Percentiles rank a stretch among this genome's conserved stretches.
Conservation (phyloP, 2,329 filamentous ascomycete genomes). For the Cryphonectria radicalis region DNA sequence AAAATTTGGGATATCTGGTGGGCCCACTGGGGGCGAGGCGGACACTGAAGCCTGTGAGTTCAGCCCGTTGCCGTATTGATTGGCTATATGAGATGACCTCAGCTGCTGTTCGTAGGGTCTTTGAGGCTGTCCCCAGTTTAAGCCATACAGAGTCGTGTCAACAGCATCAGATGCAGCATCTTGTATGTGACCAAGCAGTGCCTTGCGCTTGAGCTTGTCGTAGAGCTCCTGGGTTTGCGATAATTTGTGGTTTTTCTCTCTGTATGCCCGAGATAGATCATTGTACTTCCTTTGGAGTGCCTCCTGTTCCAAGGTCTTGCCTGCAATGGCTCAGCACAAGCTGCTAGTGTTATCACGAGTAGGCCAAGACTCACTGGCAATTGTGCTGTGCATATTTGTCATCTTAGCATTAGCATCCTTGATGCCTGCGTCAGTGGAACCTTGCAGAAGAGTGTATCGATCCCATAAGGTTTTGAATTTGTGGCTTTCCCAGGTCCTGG, state of each 20-base stretch:
- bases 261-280: conserved; percentile 67
- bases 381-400: conserved; percentile 64
- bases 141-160: conserved; percentile 44
- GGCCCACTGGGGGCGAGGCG: conserved; percentile 11
- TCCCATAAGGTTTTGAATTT: conserved; percentile 72
- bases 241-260: conserved; percentile 72
- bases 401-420: conserved; percentile 78
- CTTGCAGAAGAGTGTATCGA: conserved; percentile 59
- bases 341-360: too few species aligned
- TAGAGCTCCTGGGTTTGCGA: conserved; percentile 70
- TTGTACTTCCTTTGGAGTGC: conserved; percentile 71
- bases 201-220: conserved; percentile 61
- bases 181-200: conserved; percentile 59
- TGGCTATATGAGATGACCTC: conserved; percentile 10
- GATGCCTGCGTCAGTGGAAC: background rate
- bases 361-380: conserved; percentile 56
- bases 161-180: conserved; percentile 57
- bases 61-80: conserved; percentile 9
- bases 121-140: background rate
- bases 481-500: conserved; percentile 76
- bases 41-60: conserved; percentile 6
- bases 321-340: conserved; percentile 37
- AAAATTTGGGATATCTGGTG: conserved; percentile 8
- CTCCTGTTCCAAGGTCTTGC: conserved; percentile 65
- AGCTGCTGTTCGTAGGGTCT: conserved; percentile 23